Evolutionary conservation across 1,284 basidiomycete genomes (phyloP).

Genomic region (Naganishia liquefaciens): DNA sequence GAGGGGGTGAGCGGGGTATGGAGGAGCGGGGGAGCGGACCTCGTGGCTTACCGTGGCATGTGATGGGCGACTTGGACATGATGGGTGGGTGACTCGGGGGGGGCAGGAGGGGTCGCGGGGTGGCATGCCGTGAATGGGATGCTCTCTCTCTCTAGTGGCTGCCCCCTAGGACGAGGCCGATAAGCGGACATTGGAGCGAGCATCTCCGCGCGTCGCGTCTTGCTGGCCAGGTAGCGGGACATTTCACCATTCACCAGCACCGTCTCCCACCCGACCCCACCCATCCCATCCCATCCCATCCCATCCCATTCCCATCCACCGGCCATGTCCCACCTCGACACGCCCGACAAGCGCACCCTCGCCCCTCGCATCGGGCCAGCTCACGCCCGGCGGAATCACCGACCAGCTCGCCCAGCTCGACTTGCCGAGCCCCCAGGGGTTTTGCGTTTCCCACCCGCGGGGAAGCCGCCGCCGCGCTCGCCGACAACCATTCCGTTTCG

Average conservation of each 20-base stretch:
- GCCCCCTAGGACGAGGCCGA: not conserved
- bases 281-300: too few relatives aligned
- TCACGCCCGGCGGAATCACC: slow-evolving; percentile 50
- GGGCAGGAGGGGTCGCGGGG: too few relatives aligned
- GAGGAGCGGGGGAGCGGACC: not conserved
- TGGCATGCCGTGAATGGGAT: not conserved
- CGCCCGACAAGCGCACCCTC: slow-evolving; percentile 8
- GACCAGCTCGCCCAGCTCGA: slow-evolving; percentile 50
- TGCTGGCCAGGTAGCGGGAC: too few relatives aligned
- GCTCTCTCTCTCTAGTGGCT: too few relatives aligned
- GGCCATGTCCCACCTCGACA: slow-evolving; percentile 23
- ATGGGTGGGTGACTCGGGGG: slow-evolving; percentile 14
- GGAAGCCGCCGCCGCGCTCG: slow-evolving; percentile 7
- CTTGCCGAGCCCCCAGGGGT: slow-evolving; percentile 48
- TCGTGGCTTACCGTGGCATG: slow-evolving; percentile 76
- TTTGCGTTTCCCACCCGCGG: slow-evolving; percentile 40
- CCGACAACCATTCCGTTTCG: slow-evolving; percentile 22
- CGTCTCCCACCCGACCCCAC: too few relatives aligned
- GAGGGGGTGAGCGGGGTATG: not conserved
- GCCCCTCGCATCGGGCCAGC: slow-evolving; percentile 15
- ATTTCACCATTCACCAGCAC: not conserved
- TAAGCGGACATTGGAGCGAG: not conserved
- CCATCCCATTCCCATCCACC: not conserved
- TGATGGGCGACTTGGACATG: slow-evolving; percentile 69
- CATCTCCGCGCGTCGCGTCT: slow-evolving; percentile 3